Evolutionary conservation across 2,329 filamentous ascomycete genomes (phyloP).

Genomic region (Phialophora chinensis): DNA sequence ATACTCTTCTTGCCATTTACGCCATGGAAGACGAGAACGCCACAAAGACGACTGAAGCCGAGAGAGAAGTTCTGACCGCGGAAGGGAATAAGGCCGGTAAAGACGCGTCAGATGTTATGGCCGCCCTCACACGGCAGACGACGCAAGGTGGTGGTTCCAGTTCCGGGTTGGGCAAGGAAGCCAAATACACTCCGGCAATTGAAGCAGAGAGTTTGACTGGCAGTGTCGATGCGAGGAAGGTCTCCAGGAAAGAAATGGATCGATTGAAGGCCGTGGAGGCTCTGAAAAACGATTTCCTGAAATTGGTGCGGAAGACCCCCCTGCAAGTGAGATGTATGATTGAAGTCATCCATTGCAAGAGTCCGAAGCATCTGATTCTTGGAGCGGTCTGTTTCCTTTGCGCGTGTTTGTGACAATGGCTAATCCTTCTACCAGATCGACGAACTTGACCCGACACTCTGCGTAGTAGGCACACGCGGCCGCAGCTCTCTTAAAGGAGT

Average conservation of each 20-base stretch:
- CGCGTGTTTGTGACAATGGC: conserved; percentile 11
- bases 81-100: conserved; percentile 77
- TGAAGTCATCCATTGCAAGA: conserved; percentile 98
- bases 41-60: conserved; percentile 52
- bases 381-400: conserved; percentile 69
- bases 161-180: conserved; percentile 31
- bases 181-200: conserved; percentile 45
- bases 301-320: conserved; percentile 84
- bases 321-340: conserved; percentile 92
- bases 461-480: conserved; percentile 89
- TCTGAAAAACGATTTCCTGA: conserved; percentile 84
- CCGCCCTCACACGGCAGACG: conserved; percentile 61
- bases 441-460: conserved; percentile 84
- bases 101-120: conserved; percentile 75
- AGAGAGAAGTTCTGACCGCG: conserved; percentile 49
- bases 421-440: conserved; percentile 69
- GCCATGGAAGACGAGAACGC: conserved; percentile 83
- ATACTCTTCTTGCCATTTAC: conserved; percentile 91
- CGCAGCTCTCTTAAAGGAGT: conserved; percentile 93
- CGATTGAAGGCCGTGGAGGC: conserved; percentile 79
- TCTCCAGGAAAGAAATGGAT: conserved; percentile 73
- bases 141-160: conserved; percentile 43
- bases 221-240: conserved; percentile 57
- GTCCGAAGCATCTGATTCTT: conserved; percentile 91
- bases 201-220: conserved; percentile 49